Conservation (phyloP, 768 basidiomycete genomes). For the Chalciporus piperatus region DNA sequence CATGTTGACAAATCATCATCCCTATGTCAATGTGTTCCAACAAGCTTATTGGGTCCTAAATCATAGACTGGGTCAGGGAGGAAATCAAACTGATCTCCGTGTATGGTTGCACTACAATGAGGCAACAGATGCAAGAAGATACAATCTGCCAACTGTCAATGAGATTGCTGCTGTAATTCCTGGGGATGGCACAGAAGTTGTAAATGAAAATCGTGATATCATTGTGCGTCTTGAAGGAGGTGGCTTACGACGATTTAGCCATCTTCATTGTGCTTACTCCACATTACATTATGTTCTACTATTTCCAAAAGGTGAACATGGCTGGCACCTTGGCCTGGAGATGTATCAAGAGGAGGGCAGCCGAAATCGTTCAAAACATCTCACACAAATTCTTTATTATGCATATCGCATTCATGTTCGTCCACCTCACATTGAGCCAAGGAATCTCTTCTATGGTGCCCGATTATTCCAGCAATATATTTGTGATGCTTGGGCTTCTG, state of each 20-base stretch:
- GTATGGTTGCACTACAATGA: conserved; percentile 9
- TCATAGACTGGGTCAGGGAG: conserved; percentile 14
- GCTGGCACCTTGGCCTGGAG: conserved; percentile 34
- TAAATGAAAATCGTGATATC: conserved; percentile 31
- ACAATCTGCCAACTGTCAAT: conserved; percentile 43
- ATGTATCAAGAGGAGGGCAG: neutral
- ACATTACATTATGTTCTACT: conserved; percentile 44
- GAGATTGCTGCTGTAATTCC: conserved; percentile 45
- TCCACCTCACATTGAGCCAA: conserved; percentile 5
- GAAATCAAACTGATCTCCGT: conserved; percentile 11
- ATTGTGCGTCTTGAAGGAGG: conserved; percentile 27
- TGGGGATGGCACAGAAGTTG: conserved; percentile 22
- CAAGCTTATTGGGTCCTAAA: conserved; percentile 34
- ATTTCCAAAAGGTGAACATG: conserved; percentile 38
- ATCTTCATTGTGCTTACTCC: conserved; percentile 35
- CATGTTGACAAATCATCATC: conserved; percentile 19
- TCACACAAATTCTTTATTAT: conserved; percentile 30
- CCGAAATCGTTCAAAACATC: conserved; percentile 11
- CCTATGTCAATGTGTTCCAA: conserved; percentile 29
- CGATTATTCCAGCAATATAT: conserved; percentile 44
- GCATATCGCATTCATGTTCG: conserved; percentile 33
- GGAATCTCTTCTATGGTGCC: conserved; percentile 34
- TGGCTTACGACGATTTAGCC: conserved; percentile 30
- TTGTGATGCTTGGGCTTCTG: conserved; percentile 44
- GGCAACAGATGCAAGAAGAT: conserved; percentile 30